A percentile compares a stretch with the other conserved stretches of the same genome.
Evolutionary conservation across 495 filamentous ascomycete genomes (phyloP).

Genomic region (Xylaria flabelliformis): DNA sequence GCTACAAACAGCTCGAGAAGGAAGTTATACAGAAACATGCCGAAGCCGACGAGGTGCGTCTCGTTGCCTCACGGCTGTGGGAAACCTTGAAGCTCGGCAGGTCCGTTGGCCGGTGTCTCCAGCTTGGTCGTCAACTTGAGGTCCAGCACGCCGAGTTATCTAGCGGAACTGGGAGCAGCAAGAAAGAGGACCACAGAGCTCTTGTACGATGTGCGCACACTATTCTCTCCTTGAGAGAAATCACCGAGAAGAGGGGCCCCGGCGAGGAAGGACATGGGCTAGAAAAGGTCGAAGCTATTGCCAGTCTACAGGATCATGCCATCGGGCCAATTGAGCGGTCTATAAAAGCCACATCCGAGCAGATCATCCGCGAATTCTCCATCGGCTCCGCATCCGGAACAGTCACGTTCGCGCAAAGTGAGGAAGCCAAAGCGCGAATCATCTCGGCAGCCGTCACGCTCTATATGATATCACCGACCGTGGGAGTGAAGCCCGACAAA

Average conservation of each 20-base stretch:
- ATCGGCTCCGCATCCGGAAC: constrained; percentile 65
- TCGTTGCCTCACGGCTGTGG: constrained; percentile 76
- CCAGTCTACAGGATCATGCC: constrained; percentile 69
- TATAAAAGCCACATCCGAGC: constrained; percentile 73
- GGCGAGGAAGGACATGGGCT: constrained; percentile 80
- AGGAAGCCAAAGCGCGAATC: constrained; percentile 75
- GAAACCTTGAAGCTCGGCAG: constrained; percentile 78
- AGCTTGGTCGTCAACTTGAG: constrained; percentile 85
- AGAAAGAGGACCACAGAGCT: constrained; percentile 74
- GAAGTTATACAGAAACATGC: constrained; percentile 84
- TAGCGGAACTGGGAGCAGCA: constrained; percentile 41
- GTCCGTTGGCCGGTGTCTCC: constrained; percentile 75
- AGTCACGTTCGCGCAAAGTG: constrained; percentile 77
- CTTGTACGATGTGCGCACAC: constrained; percentile 81
- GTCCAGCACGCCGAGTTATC: constrained; percentile 68
- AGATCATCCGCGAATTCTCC: constrained; percentile 83
- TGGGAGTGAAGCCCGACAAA: constrained; percentile 51
- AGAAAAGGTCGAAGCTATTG: constrained; percentile 70
- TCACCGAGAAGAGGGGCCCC: constrained; percentile 66
- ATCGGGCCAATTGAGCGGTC: constrained; percentile 72
- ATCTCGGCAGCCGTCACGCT: constrained; percentile 78
- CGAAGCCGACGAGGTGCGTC: constrained; percentile 76
- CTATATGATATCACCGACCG: constrained; percentile 77
- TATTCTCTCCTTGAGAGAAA: constrained; percentile 70
- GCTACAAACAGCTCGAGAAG: constrained; percentile 80